A percentile compares a stretch with the other conserved stretches of the same genome.
Evolutionary conservation across 116 monocot species (phyloP).

Genomic region (Phalaenopsis hybrid): DNA sequence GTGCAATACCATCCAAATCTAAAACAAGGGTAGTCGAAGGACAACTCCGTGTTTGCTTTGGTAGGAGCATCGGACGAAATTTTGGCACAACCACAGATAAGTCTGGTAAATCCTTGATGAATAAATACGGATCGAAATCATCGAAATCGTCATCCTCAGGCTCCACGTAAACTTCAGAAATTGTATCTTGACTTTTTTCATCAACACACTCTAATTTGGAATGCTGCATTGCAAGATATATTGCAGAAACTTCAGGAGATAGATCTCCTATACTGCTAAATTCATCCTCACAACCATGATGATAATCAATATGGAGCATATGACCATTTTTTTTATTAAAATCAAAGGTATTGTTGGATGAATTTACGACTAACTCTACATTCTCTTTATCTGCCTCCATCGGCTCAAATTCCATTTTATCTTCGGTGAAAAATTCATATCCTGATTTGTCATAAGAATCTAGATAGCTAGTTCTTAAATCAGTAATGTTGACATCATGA

Average conservation of each 20-base stretch:
- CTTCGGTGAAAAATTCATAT: conserved; percentile 11
- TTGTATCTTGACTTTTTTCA: conserved; percentile 69
- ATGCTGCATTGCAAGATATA: conserved; percentile 83
- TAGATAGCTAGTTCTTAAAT: conserved; percentile 9
- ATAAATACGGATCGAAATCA: conserved; percentile 92
- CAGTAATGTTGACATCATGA: conserved; percentile 15
- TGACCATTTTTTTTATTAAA: background rate
- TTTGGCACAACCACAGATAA: conserved; percentile 77
- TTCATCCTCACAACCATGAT: conserved; percentile 32
- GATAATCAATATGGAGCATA: conserved; percentile 9
- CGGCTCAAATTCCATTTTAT: conserved; percentile 5
- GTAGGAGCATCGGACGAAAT: conserved; percentile 79
- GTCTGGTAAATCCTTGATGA: conserved; percentile 90
- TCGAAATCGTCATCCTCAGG: conserved; percentile 61
- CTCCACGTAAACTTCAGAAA: conserved; percentile 49
- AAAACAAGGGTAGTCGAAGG: conserved; percentile 90
- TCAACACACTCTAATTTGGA: conserved; percentile 87
- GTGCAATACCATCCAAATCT: conserved; percentile 90
- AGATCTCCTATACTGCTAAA: conserved; percentile 42
- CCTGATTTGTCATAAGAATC: conserved; percentile 6
- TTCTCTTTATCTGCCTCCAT: conserved; percentile 7
- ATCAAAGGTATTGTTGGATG: background rate
- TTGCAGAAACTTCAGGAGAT: conserved; percentile 84
- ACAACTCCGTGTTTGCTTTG: conserved; percentile 96
- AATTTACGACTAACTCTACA: background rate